phyloP scores from a whole-genome alignment of 192 early-diverging fungal species.

The Coemansia sp. region DNA sequence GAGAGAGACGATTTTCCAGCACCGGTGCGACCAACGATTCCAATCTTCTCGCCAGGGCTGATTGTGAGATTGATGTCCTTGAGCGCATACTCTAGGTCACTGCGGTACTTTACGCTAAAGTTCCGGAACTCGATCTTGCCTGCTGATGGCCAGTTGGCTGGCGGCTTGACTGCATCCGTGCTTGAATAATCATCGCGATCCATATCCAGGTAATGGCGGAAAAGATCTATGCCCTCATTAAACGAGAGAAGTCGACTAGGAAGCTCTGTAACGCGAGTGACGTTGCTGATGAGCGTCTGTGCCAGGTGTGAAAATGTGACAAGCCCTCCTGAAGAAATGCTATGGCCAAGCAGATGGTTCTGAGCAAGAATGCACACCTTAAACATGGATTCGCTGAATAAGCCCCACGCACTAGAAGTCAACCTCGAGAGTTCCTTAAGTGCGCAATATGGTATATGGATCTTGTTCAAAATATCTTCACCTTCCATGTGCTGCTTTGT shows the following conservation, averaged over 20 bases:
- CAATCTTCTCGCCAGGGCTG: constrained; percentile 21
- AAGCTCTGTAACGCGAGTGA: constrained; percentile 7
- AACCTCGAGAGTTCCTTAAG: constrained; percentile 56
- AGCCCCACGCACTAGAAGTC: constrained; percentile 52
- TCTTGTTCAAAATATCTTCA: constrained; percentile 61
- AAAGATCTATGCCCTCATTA: constrained; percentile 16
- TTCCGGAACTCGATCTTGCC: constrained; percentile 64
- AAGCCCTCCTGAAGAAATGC: constrained; percentile 27
- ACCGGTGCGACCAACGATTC: constrained; percentile 53
- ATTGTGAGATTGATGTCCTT: constrained; percentile 27
- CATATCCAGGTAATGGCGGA: constrained; percentile 32
- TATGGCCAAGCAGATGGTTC: constrained; percentile 11
- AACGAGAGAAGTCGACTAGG: constrained; percentile 14
- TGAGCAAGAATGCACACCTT: constrained; percentile 27
- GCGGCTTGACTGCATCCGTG: constrained; percentile 43
- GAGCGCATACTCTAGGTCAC: constrained; percentile 49
- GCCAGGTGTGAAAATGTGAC: constrained; percentile 13
- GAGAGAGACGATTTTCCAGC: constrained; percentile 74
- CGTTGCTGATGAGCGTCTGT: constrained; percentile 10
- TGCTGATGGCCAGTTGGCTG: constrained; percentile 64
- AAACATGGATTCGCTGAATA: constrained; percentile 38
- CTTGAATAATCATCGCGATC: constrained; percentile 40
- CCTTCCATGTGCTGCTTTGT: constrained; percentile 46
- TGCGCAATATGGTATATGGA: constrained; percentile 60
- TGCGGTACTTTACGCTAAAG: constrained; percentile 64